A percentile compares a stretch with the other conserved stretches of the same genome.
Evolutionary conservation across 1,139 yeast species (phyloP).

Genomic region (Blastobotrys indianensis): DNA sequence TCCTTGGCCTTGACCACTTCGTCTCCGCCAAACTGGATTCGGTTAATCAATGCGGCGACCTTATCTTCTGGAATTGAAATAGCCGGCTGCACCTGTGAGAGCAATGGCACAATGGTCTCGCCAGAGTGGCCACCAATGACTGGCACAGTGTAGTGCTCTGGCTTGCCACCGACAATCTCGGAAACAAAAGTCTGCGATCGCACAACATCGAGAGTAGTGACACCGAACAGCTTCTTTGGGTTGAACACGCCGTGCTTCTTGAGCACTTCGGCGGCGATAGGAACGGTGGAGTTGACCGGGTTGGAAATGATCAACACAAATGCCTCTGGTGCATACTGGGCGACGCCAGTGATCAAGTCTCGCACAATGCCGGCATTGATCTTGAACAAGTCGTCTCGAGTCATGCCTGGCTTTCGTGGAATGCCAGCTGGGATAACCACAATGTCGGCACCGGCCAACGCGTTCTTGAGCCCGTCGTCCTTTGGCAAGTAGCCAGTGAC

Average conservation of each 20-base stretch:
- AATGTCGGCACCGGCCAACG: conserved; percentile 77
- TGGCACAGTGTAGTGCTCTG: conserved; percentile 39
- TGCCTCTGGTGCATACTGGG: conserved; percentile 83
- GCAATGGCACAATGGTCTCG: conserved; percentile 92
- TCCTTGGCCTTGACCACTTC: conserved; percentile 98
- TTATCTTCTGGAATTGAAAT: conserved; percentile 46
- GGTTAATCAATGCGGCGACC: conserved; percentile 69
- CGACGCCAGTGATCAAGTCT: conserved; percentile 84
- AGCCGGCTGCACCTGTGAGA: conserved; percentile 57
- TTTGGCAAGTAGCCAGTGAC: conserved; percentile 83
- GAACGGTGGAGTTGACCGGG: conserved; percentile 98
- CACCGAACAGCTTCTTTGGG: conserved; percentile 92
- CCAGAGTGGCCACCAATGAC: conserved; percentile 99
- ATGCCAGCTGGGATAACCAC: conserved; percentile 98
- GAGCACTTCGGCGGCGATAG: conserved; percentile 93
- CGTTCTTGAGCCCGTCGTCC: conserved; percentile 68
- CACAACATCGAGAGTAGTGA: conserved; percentile 91
- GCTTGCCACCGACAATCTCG: conserved; percentile 56
- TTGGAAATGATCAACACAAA: conserved; percentile 83
- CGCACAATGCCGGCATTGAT: conserved; percentile 95
- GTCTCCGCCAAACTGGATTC: conserved; percentile 98
- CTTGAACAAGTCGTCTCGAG: conserved; percentile 90
- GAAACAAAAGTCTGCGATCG: conserved; percentile 91
- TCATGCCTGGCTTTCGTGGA: conserved; percentile 99
- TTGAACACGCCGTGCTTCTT: conserved; percentile 82